Evolutionary conservation across 768 basidiomycete species (phyloP).

Genomic region (Phlegmacium glaucopus): DNA sequence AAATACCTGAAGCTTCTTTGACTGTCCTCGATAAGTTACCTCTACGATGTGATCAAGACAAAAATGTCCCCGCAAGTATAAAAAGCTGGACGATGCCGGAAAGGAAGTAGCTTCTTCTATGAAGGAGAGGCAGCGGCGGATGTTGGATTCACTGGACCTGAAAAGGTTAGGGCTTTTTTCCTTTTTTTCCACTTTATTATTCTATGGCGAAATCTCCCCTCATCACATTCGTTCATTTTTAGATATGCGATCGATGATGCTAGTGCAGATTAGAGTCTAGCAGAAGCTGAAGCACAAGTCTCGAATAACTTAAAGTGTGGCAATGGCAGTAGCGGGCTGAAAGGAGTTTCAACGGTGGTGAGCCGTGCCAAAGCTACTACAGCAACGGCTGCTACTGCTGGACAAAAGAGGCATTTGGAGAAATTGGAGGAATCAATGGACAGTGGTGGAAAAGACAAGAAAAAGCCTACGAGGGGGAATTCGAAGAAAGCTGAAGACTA

Average conservation of each 20-base stretch:
- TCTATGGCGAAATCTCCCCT: slow-evolving; percentile 13
- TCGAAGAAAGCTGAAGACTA: slow-evolving; percentile 45
- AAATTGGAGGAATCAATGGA: slow-evolving; percentile 41
- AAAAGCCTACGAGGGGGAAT: slow-evolving; percentile 34
- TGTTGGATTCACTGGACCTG: slow-evolving; percentile 87
- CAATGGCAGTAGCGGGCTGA: slow-evolving; percentile 26
- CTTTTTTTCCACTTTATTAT: slow-evolving; percentile 2
- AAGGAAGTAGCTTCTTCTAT: slow-evolving; percentile 64
- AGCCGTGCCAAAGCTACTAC: slow-evolving; percentile 62
- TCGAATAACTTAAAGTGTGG: slow-evolving; percentile 17
- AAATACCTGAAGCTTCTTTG: slow-evolving; percentile 44
- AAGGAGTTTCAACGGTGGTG: slow-evolving; percentile 56
- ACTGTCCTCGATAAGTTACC: not conserved
- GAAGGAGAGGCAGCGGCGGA: slow-evolving; percentile 76
- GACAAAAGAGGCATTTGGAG: slow-evolving; percentile 62
- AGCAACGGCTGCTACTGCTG: slow-evolving; percentile 17
- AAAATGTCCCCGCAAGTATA: slow-evolving; percentile 40
- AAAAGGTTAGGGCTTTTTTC: slow-evolving; percentile 61
- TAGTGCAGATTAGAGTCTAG: slow-evolving; percentile 69
- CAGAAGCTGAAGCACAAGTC: slow-evolving; percentile 77
- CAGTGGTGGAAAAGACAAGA: slow-evolving; percentile 36
- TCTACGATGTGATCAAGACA: slow-evolving; percentile 7
- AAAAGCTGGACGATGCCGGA: slow-evolving; percentile 77
- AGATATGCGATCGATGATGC: slow-evolving; percentile 77
- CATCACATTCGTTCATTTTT: slow-evolving; percentile 8